Percentiles rank a stretch among this genome's conserved stretches.
Conservation (phyloP, 345 rosid species). For the Syzygium oleosum region DNA sequence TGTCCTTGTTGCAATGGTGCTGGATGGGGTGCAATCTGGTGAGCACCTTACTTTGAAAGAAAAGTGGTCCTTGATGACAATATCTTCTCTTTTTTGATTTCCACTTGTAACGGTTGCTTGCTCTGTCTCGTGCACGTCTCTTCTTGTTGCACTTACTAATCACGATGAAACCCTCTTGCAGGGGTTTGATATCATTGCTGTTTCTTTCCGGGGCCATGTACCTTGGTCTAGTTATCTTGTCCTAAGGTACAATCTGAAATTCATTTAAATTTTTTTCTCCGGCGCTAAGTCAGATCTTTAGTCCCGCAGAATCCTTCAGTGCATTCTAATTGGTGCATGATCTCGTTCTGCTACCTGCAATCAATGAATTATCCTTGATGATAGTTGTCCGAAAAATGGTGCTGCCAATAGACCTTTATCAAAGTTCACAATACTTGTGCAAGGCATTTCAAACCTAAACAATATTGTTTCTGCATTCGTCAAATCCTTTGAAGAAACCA, state of each 20-base stretch:
- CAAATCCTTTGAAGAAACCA: background rate
- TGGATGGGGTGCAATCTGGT: constrained; percentile 74
- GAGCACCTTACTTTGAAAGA: constrained; percentile 1
- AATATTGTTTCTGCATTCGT: background rate
- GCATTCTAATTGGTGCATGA: background rate
- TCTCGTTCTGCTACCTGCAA: background rate
- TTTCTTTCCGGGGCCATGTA: constrained; percentile 52
- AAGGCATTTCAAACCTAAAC: background rate
- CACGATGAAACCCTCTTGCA: constrained; percentile 3
- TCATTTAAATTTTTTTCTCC: background rate
- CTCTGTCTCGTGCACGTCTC: background rate
- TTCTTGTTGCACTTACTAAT: background rate
- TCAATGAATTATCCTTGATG: background rate
- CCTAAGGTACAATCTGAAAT: constrained; percentile 32
- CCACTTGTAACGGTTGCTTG: constrained; percentile 1
- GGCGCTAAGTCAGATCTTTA: background rate
- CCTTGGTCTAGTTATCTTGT: constrained; percentile 55
- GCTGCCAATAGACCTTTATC: background rate
- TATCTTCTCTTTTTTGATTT: constrained; percentile 5
- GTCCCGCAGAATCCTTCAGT: background rate
- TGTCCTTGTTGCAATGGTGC: constrained; percentile 64
- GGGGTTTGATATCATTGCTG: constrained; percentile 52
- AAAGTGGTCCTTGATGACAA: background rate
- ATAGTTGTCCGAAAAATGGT: background rate
- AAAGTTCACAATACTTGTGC: background rate